These are phyloP conservation scores for Phytophthora niederhauseri DNA, from an alignment of 352 stramenopile genomes.

Conservation along the genomic window DNA sequence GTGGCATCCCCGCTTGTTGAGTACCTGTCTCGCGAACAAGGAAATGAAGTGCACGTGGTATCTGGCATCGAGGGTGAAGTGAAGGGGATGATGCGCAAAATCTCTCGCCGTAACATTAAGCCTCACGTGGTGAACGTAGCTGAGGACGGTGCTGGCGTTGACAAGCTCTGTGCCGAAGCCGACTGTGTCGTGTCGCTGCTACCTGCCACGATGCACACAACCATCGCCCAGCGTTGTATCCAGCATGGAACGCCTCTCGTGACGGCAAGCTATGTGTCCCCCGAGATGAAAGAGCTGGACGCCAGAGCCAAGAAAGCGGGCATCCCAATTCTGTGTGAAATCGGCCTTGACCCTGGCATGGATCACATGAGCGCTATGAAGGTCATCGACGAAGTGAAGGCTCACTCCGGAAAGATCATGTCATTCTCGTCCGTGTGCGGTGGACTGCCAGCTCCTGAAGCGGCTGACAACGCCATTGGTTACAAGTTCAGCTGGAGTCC, in stretches of 20 bases:
- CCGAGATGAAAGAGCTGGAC: conserved; percentile 91
- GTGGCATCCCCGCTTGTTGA: conserved; percentile 87
- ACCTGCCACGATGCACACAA: conserved; percentile 93
- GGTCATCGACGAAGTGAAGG: conserved; percentile 96
- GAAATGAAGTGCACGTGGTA: conserved; percentile 77
- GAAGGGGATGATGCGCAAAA: conserved; percentile 68
- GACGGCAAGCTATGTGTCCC: conserved; percentile 96
- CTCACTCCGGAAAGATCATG: conserved; percentile 85
- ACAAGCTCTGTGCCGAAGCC: conserved; percentile 69
- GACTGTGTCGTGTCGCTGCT: conserved; percentile 96
- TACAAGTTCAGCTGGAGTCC: conserved; percentile 99
- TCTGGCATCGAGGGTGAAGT: conserved; percentile 80
- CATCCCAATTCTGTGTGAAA: conserved; percentile 95
- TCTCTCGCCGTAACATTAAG: conserved; percentile 67
- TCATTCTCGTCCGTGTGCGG: conserved; percentile 96
- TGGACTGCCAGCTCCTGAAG: conserved; percentile 94
- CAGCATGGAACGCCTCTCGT: conserved; percentile 88
- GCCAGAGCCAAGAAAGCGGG: conserved; percentile 72
- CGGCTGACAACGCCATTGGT: conserved; percentile 94
- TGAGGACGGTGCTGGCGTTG: conserved; percentile 51
- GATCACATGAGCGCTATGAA: conserved; percentile 98
- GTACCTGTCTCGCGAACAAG: conserved; percentile 78
- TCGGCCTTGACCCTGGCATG: conserved; percentile 96
- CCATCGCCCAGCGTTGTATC: conserved; percentile 91
- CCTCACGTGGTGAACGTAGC: conserved; percentile 83